phyloP scores from a whole-genome alignment of 768 basidiomycete genomes.

The Lyophyllum shimeji region DNA sequence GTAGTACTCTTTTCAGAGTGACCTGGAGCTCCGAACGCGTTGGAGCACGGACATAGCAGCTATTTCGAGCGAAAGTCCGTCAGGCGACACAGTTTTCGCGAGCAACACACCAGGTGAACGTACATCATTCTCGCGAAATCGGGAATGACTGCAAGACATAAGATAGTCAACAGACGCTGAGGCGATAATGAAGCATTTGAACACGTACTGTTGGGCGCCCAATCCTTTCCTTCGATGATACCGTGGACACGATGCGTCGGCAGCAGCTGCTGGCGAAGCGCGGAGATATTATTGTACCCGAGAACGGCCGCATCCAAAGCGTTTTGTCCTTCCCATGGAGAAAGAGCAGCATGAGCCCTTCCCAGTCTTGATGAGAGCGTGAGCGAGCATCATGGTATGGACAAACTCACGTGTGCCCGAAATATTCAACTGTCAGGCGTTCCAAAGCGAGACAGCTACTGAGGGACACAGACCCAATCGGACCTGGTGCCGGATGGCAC shows the following conservation, averaged over 20 bases:
- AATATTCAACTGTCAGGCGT: constrained; percentile 60
- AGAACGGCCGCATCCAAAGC: constrained; percentile 87
- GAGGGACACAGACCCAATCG: constrained; percentile 64
- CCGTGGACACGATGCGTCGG: constrained; percentile 82
- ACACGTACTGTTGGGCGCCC: constrained; percentile 67
- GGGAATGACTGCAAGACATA: constrained; percentile 61
- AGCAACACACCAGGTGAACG: constrained; percentile 17
- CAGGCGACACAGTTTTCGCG: background rate
- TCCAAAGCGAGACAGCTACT: constrained; percentile 64
- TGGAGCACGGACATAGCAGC: constrained; percentile 76
- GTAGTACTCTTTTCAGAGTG: constrained; percentile 57
- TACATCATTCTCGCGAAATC: constrained; percentile 76
- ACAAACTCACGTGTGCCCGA: constrained; percentile 63
- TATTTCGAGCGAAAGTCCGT: constrained; percentile 17
- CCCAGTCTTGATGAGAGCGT: background rate
- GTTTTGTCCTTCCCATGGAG: constrained; percentile 85
- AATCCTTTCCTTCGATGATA: constrained; percentile 71
- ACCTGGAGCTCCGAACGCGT: constrained; percentile 59
- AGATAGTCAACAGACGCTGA: background rate
- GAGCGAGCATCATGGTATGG: background rate
- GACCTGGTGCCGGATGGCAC: constrained; percentile 84
- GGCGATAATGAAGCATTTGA: background rate
- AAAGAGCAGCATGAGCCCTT: constrained; percentile 76
- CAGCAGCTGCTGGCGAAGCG: constrained; percentile 77
- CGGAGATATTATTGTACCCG: constrained; percentile 77